Evolutionary conservation across 2,329 filamentous ascomycete species (phyloP), one percentile per base, ranked within the genome.

Genomic region (Diaporthe sp.): DNA sequence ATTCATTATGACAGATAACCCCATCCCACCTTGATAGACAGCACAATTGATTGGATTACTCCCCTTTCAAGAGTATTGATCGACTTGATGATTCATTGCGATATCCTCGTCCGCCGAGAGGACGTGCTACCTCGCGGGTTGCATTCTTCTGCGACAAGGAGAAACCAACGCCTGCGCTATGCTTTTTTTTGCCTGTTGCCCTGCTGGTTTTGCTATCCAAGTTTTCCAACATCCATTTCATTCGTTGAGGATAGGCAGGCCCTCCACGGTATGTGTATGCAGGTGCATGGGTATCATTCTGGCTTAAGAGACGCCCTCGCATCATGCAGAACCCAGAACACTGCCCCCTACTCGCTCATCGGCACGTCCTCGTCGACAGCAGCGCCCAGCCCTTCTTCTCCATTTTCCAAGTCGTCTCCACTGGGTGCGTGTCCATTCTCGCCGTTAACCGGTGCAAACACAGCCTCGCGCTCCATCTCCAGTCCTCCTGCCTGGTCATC

Each of bases 1-100:
- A 54, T 72, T 64, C 35, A 54, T 72, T 64, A 54, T 64, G 69
- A 64, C 33, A 61, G 25, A 64, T 42, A 61, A 72, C 33, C 68
- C 68, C 50, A 9, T 3, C n/a, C n/a, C 50, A 38, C 38, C 40
- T 19, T 45, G 42, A 72, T 72, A 72, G 69, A 72, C 57, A 64
- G 35, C 45, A 54, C 57, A 72, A 58, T 30, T 42, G 45, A 72
- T 64, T 45, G 35, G n/a, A n/a, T n/a, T n/a, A n/a, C n/a, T 68
- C n/a, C 17, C 64, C 25, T 28, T 40, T 35, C 19, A 13, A 33
- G 33, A 64, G 52, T 25, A 42, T n/a, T 30, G 33, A 33, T 64
- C 25, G 58, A 30, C 58, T 64, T 19, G 2, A n/a, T 22, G 5
- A 22, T 17, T 42, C 45, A 22, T 38, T 54, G n/a, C 33, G n/a